Conservation (phyloP, 2,329 filamentous ascomycete species). For the Fusarium abutilonis region DNA sequence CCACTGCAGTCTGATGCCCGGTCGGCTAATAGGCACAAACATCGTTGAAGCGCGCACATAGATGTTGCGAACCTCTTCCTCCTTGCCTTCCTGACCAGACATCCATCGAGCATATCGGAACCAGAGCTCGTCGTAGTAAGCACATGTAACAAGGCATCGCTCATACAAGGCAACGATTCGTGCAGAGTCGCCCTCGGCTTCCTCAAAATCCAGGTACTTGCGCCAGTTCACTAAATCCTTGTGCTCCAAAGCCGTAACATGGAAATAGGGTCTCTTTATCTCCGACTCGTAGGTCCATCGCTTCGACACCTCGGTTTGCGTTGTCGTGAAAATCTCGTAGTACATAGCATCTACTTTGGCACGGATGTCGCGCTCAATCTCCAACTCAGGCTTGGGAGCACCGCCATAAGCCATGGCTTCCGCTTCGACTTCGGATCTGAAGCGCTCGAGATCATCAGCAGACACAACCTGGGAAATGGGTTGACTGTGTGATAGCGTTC, state of each 20-base stretch:
- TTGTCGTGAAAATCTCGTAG: slow-evolving; percentile 81
- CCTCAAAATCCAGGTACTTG: slow-evolving; percentile 96
- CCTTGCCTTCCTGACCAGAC: slow-evolving; percentile 79
- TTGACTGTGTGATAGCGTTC: slow-evolving; percentile 75
- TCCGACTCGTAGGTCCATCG: slow-evolving; percentile 95
- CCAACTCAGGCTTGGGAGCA: slow-evolving; percentile 72
- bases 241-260: slow-evolving; percentile 91
- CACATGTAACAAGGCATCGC: slow-evolving; percentile 89
- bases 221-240: slow-evolving; percentile 88
- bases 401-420: slow-evolving; percentile 66
- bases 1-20: slow-evolving; percentile 86
- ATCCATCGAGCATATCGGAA: slow-evolving; percentile 97
- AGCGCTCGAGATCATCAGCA: slow-evolving; percentile 71
- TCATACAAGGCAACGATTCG: slow-evolving; percentile 89
- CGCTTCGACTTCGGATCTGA: slow-evolving; percentile 76
- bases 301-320: slow-evolving; percentile 88
- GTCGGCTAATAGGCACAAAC: slow-evolving; percentile 86
- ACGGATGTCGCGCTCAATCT: slow-evolving; percentile 85
- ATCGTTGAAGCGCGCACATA: slow-evolving; percentile 87
- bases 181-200: slow-evolving; percentile 79
- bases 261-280: slow-evolving; percentile 96
- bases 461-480: slow-evolving; percentile 79
- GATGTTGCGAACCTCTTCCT: slow-evolving; percentile 90
- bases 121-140: slow-evolving; percentile 98
- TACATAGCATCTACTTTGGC: slow-evolving; percentile 82